These are phyloP conservation scores for Cryptococcus deneoformans DNA, from an alignment of 1,284 basidiomycete genomes.

Conservation along the genomic window DNA sequence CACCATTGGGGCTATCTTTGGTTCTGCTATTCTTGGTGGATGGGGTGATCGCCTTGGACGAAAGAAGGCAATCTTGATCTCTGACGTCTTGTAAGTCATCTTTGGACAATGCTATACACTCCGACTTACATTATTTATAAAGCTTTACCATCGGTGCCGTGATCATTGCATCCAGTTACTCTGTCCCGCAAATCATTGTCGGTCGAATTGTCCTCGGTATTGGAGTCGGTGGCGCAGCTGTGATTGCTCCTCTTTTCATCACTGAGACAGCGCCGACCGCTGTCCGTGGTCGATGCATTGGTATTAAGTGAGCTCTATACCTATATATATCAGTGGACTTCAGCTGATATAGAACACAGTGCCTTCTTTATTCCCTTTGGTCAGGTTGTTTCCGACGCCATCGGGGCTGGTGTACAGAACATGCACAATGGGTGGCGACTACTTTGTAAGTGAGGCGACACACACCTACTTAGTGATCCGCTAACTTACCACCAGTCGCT, in stretches of 20 bases:
- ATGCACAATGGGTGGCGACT: constrained; percentile 18
- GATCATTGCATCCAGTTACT: constrained; percentile 27
- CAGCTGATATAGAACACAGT: constrained; percentile 24
- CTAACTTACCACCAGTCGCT: constrained; percentile 2
- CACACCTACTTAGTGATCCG: neutral
- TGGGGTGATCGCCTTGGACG: constrained; percentile 1
- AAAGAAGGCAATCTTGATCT: constrained; percentile 18
- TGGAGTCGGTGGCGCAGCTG: too few relatives aligned
- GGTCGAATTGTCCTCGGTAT: too few relatives aligned
- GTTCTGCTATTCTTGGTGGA: too few relatives aligned
- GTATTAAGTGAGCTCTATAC: constrained; percentile 11
- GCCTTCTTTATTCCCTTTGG: too few relatives aligned
- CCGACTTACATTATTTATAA: too few relatives aligned
- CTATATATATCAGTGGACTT: neutral
- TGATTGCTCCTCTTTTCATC: too few relatives aligned
- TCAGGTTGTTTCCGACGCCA: constrained; percentile 39
- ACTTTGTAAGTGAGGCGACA: constrained; percentile 9
- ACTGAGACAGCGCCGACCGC: constrained; percentile 12
- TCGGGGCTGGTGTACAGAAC: constrained; percentile 28
- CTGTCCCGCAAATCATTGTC: too few relatives aligned
- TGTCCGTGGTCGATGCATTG: constrained; percentile 33
- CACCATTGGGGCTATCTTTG: constrained; percentile 24
- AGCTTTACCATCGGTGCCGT: constrained; percentile 39
- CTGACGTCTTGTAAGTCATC: constrained; percentile 17
- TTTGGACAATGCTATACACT: too few relatives aligned